Conservation (phyloP, 495 filamentous ascomycete species). For the Aspergillus baeticus region DNA sequence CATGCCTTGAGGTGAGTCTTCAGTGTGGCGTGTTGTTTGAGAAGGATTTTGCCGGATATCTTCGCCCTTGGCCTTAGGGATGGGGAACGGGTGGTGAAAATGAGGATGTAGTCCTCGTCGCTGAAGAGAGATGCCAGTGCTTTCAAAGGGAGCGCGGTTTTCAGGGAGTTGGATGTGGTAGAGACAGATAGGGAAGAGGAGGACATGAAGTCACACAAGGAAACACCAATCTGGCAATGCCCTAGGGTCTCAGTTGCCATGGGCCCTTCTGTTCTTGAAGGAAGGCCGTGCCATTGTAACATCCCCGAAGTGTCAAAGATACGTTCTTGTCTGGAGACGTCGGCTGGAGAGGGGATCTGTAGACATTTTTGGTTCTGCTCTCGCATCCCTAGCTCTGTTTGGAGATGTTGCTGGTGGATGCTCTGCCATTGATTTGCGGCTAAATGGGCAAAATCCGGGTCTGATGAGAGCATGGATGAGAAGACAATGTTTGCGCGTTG, state of each 20-base stretch:
- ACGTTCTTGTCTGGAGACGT: slow-evolving; percentile 64
- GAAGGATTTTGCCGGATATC: slow-evolving; percentile 41
- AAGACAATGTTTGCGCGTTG: slow-evolving; percentile 84
- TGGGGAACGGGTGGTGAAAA: slow-evolving; percentile 18
- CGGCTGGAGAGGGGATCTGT: slow-evolving; percentile 56
- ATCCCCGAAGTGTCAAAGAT: slow-evolving; percentile 69
- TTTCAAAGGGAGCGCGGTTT: slow-evolving; percentile 20
- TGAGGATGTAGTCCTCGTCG: slow-evolving; percentile 33
- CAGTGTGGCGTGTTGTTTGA: slow-evolving; percentile 58
- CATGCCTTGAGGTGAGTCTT: slow-evolving; percentile 65
- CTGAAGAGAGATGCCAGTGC: slow-evolving; percentile 26
- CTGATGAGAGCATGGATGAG: slow-evolving; percentile 54
- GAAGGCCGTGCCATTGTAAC: slow-evolving; percentile 47
- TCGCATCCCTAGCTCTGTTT: not conserved
- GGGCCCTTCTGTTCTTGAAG: slow-evolving; percentile 20
- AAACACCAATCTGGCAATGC: slow-evolving; percentile 34
- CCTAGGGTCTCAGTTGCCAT: slow-evolving; percentile 18
- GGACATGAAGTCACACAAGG: slow-evolving; percentile 32
- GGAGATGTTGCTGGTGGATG: not conserved
- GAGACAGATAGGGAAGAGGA: not conserved
- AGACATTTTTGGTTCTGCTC: not conserved
- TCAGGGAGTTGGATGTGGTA: slow-evolving; percentile 3
- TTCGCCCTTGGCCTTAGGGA: not conserved
- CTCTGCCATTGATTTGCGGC: not conserved
- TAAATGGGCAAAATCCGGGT: slow-evolving; percentile 18